These are phyloP conservation scores for Lichenothelia convexa DNA, from an alignment of 495 filamentous ascomycete genomes.

Conservation along the genomic window DNA sequence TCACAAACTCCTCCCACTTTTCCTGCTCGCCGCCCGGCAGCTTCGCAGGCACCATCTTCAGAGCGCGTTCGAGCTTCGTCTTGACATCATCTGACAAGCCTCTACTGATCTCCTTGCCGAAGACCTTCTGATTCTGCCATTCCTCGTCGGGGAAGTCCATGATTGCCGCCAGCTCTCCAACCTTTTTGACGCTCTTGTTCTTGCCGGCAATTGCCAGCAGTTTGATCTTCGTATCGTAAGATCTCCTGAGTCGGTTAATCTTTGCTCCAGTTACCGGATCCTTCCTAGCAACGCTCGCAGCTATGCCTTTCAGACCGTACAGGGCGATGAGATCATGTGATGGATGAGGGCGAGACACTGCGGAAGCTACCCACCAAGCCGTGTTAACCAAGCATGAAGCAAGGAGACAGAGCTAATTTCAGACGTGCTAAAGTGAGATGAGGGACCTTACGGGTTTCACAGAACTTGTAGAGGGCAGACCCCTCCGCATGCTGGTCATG, in stretches of 20 bases:
- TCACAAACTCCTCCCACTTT: conserved; percentile 39
- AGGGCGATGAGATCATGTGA: conserved; percentile 44
- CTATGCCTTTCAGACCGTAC: conserved; percentile 40
- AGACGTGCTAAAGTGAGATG: conserved; percentile 10
- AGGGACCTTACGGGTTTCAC: conserved; percentile 21
- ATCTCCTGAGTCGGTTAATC: conserved; percentile 55
- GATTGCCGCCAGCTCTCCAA: conserved; percentile 17
- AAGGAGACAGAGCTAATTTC: conserved; percentile 15
- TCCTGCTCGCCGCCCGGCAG: conserved; percentile 31
- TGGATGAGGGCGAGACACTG: conserved; percentile 32
- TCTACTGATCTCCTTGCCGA: conserved; percentile 33
- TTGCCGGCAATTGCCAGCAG: conserved; percentile 41
- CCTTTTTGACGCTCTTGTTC: conserved; percentile 35
- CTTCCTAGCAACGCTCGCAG: conserved; percentile 42
- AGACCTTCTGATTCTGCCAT: conserved; percentile 44
- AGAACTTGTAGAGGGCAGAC: conserved; percentile 17
- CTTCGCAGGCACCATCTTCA: conserved; percentile 37
- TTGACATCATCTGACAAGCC: conserved; percentile 22
- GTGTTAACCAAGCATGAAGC: conserved; percentile 11
- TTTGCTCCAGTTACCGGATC: conserved; percentile 51
- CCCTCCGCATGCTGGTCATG: conserved; percentile 6
- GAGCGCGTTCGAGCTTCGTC: conserved; percentile 31
- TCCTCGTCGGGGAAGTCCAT: conserved; percentile 43
- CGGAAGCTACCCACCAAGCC: conserved; percentile 20
- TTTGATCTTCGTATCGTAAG: conserved; percentile 55